Evolutionary conservation across 2,329 filamentous ascomycete genomes (phyloP).

Genomic region (Huntiella abstrusa): DNA sequence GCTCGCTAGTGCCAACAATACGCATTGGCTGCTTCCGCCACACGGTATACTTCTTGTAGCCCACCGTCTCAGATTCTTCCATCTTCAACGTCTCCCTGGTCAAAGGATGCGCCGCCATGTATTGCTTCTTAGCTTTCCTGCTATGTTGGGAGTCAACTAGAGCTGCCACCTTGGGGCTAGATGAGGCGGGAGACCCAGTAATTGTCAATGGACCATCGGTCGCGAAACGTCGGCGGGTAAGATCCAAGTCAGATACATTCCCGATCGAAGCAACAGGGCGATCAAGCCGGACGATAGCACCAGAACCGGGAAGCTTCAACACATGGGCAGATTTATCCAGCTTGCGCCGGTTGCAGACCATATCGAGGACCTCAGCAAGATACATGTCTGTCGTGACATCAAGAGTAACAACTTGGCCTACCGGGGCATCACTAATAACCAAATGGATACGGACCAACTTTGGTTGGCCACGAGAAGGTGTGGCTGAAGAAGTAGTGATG

Average conservation of each 20-base stretch:
- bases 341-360: conserved; percentile 57
- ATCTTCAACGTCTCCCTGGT: conserved; percentile 43
- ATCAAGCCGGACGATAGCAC: conserved; percentile 57
- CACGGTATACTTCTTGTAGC: conserved; percentile 61
- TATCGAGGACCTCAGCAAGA: conserved; percentile 62
- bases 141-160: conserved; percentile 24
- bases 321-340: conserved; percentile 66
- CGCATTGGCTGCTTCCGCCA: conserved; percentile 70
- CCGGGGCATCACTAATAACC: conserved; percentile 46
- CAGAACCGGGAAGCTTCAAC: conserved; percentile 56
- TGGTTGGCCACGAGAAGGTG: conserved; percentile 40
- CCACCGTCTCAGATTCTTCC: conserved; percentile 36
- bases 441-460: conserved; percentile 57
- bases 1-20: conserved; percentile 56
- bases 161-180: conserved; percentile 46
- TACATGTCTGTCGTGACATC: conserved; percentile 70
- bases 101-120: conserved; percentile 44
- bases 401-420: conserved; percentile 54
- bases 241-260: conserved; percentile 54
- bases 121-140: conserved; percentile 18
- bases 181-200: conserved; percentile 47
- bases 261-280: conserved; percentile 64
- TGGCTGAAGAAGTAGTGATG: conserved; percentile 24
- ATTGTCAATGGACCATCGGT: conserved; percentile 54
- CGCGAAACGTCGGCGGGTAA: conserved; percentile 56